phyloP scores from a whole-genome alignment of 495 filamentous ascomycete genomes.

The Xylaria bambusicola region DNA sequence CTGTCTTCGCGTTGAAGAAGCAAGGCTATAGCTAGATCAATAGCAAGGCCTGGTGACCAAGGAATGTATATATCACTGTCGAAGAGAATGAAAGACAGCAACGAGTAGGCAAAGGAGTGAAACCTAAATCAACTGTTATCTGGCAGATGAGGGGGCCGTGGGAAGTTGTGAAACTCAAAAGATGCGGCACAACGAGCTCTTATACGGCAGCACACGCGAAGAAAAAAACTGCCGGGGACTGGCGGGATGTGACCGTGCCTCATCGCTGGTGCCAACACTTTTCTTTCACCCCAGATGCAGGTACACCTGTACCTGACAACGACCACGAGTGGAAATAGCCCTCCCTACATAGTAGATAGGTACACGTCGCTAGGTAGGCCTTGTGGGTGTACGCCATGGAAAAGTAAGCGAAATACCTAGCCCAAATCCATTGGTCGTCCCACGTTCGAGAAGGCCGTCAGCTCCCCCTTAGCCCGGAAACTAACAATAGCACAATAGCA shows the following conservation, averaged over 20 bases:
- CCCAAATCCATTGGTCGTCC: conserved; percentile 1
- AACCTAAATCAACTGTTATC: conserved; percentile 22
- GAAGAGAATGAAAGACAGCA: conserved; percentile 31
- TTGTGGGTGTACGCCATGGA: not conserved
- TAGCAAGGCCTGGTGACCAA: conserved; percentile 28
- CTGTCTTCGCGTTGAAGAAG: conserved; percentile 21
- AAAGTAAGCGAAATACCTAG: conserved; percentile 1
- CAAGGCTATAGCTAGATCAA: conserved; percentile 25
- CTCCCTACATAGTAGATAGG: too few relatives aligned
- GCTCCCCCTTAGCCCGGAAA: not conserved
- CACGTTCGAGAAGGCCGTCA: not conserved
- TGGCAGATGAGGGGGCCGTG: not conserved
- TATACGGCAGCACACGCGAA: conserved; percentile 5
- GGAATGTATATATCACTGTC: conserved; percentile 30
- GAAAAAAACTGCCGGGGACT: not conserved
- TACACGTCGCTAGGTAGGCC: not conserved
- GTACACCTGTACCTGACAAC: not conserved
- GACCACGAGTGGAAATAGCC: too few relatives aligned
- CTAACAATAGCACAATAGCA: not conserved
- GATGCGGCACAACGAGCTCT: conserved; percentile 1
- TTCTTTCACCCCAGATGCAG: conserved; percentile 1
- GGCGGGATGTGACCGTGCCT: conserved; percentile 1
- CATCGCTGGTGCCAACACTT: conserved; percentile 8
- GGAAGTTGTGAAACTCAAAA: conserved; percentile 13
- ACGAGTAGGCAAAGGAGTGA: conserved; percentile 27